Base-by-base conservation (phyloP, 2,329 filamentous ascomycete species). In the Pseudogymnoascus sp. region DNA sequence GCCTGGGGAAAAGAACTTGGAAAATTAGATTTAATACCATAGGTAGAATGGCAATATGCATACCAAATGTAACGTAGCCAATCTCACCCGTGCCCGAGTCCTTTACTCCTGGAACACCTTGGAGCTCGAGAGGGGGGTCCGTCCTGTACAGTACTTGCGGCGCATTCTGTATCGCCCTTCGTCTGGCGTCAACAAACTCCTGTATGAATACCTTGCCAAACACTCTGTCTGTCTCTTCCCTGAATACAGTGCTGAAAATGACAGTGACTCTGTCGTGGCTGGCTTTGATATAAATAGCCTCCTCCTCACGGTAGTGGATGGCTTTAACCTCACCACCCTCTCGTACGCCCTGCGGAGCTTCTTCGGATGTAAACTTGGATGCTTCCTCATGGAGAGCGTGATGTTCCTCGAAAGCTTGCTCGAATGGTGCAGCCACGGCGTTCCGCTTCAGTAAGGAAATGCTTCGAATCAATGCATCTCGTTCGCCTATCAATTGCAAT, bases 121-220 rank as follows among this genome's bases (percentile, higher is more conserved):
- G 89, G 65, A 99, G 78, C 78, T 99, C 95, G 59, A 99, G 82
- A 2, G 95, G 95, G 31, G 93, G 90, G 69, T 99, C 95, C 73
- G 93, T 96, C 71, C 91, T 85, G 84, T 97, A 99, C 25, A 99
- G 82, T 16, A 99, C 95, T 77, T 99, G 95, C 1, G 95, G 95
- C 16, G 96, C 95, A 76, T 99, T 99, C 78, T 99, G 96, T 67
- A 99, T 96, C 18, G 93, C 93, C 78, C 95, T 88, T 75, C 93
- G 85, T 76, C 95, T 84, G 7, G 96, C 95, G 78, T 99, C 95
- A 64, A 97, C 96, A 69, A 99, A 99, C 77, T 99, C 95, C 79
- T 97, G 93, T 70, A 99, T 86, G 75, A 99, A 99, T 12, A 99
- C 92, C 79, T 97, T 97, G 70, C 95, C 95, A 72, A 96, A 99